Conservation (phyloP, 345 rosid genomes). For the Citrus glauca region DNA sequence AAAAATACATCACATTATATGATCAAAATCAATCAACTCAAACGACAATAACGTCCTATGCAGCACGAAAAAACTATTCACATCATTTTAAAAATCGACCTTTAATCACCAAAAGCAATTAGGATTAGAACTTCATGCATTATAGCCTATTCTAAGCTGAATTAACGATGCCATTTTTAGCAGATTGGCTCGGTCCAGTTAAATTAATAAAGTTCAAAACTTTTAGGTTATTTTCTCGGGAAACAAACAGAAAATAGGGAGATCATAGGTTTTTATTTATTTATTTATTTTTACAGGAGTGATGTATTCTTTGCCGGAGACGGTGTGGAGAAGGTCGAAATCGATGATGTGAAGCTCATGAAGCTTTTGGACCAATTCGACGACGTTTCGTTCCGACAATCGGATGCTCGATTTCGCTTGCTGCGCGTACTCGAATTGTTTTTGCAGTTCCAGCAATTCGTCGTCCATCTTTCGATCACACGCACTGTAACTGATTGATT, state of each 20-base stretch:
- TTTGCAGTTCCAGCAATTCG: constrained; percentile 81
- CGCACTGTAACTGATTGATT: background rate
- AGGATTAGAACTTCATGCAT: background rate
- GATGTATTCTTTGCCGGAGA: constrained; percentile 93
- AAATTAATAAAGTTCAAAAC: background rate
- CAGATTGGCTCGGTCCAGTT: background rate
- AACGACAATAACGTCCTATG: background rate
- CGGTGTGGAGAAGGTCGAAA: constrained; percentile 97
- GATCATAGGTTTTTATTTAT: background rate
- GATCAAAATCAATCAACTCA: background rate
- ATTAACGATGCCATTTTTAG: background rate
- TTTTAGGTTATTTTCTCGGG: background rate
- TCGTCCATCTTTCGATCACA: constrained; percentile 58
- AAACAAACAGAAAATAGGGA: constrained; percentile 5
- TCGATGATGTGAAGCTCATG: constrained; percentile 88
- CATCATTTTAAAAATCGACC: background rate
- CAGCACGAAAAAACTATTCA: background rate
- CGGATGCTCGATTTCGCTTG: constrained; percentile 86
- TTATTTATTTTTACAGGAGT: constrained; percentile 48
- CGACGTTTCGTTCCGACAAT: constrained; percentile 89
- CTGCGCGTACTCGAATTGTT: constrained; percentile 91
- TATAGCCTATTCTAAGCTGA: background rate
- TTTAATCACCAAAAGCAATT: background rate
- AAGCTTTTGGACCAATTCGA: constrained; percentile 93
- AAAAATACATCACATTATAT: background rate